Base-by-base conservation (phyloP, 306 rosid genomes). In the Cucurbita pepo region DNA sequence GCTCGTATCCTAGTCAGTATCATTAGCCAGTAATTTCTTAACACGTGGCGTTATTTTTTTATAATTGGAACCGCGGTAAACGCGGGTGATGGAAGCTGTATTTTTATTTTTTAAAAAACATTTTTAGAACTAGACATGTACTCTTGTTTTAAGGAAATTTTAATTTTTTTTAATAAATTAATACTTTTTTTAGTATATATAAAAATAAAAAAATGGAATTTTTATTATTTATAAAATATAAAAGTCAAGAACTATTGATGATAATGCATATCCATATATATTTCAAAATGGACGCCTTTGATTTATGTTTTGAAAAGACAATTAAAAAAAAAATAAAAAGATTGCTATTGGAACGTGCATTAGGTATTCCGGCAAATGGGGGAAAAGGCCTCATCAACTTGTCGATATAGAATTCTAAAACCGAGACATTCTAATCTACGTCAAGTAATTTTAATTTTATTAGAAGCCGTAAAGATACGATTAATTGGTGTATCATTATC, bases 11-110 rank as follows among this genome's bases (percentile, higher is more conserved):
- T 7, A 47, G 56, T 67, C 73, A 67, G 56, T 3, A 19, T 0
- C 7, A 0, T 0, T 0, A 1, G 4, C 56, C 30, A 64, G 10
- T 64, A n/a, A 4, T 5, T 1, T 0, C 6, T 62, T 30, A 61
- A 75, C 82, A 85, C 69, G 84, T 53, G 65, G 19, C 1, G 6
- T 25, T 25, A 25, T 25, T 25, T 1, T 6, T 2, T 5, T n/a
- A 56, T 52, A 67, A 51, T 48, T 30, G n/a, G 72, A 58, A 0
- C 37, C 38, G 70, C 78, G 85, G 76, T 63, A 63, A 78, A 84
- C 76, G 78, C 87, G 84, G 84, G 66, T 54, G 56, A 52, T 34
- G 8, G 77, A 43, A 10, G 19, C 41, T 43, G 8, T 60, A 11
- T 43, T 43, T 64, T 63, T n/a, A 7, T 0, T 38, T 51, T 13